These are phyloP conservation scores for Lasiosphaeria ovina DNA, from an alignment of 495 filamentous ascomycete genomes.

Conservation along the genomic window DNA sequence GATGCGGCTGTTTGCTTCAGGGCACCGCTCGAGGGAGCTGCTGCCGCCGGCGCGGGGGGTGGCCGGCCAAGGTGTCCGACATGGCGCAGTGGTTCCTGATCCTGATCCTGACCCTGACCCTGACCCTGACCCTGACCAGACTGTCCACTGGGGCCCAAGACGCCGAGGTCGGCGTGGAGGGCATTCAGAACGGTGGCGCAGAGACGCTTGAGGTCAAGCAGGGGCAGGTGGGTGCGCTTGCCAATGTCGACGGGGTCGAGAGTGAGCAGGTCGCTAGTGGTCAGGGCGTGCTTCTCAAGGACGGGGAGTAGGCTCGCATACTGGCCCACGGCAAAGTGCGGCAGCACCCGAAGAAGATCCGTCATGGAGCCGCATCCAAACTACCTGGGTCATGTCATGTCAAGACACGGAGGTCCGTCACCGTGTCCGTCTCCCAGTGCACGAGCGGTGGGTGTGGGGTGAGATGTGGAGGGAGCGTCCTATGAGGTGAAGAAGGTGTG, in stretches of 20 bases:
- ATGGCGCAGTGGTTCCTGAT: too few species aligned
- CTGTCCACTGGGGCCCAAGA: conserved; percentile 15
- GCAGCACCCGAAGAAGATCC: conserved; percentile 82
- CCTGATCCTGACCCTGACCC: not conserved
- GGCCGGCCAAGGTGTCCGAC: too few species aligned
- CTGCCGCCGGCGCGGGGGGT: not conserved
- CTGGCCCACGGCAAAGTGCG: conserved; percentile 66
- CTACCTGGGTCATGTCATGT: not conserved
- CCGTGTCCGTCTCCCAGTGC: too few species aligned
- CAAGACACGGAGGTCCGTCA: not conserved
- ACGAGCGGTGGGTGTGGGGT: too few species aligned
- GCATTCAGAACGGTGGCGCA: conserved; percentile 59
- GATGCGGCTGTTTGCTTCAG: conserved; percentile 39
- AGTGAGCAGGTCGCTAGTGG: conserved; percentile 80
- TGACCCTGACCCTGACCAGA: not conserved
- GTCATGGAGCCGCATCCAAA: conserved; percentile 57
- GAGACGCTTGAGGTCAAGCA: conserved; percentile 73
- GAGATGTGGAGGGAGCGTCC: too few species aligned
- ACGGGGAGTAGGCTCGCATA: conserved; percentile 75
- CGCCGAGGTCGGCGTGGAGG: conserved; percentile 63
- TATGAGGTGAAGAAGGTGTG: too few species aligned
- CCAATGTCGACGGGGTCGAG: conserved; percentile 81
- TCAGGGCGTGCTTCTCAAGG: conserved; percentile 71
- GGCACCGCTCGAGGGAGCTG: conserved; percentile 15
- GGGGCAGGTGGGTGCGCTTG: conserved; percentile 77